Conservation (phyloP, 2,329 filamentous ascomycete species). For the Cladosporium sp. region DNA sequence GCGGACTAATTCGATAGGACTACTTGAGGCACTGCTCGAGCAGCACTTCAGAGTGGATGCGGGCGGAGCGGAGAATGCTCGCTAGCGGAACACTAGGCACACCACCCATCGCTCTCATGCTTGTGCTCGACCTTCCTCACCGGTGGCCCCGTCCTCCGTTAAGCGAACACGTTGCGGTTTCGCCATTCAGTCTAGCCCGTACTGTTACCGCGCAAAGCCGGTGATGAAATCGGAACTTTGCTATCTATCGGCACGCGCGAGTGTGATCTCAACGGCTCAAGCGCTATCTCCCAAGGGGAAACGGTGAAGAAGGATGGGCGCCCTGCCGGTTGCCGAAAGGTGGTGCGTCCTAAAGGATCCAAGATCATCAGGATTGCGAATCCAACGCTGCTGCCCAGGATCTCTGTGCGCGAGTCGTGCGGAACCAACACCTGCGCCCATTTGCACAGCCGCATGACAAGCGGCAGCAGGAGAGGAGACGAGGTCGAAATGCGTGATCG, state of each 20-base stretch:
- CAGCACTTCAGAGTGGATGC: neutral
- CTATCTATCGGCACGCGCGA: too few relatives aligned
- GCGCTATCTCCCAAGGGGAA: too few relatives aligned
- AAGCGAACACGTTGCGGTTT: neutral
- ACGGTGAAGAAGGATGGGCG: neutral
- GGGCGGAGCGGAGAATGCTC: neutral
- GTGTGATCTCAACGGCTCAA: too few relatives aligned
- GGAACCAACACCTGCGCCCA: neutral
- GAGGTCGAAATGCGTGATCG: neutral
- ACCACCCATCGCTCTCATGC: neutral
- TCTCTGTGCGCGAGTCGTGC: conserved; percentile 1
- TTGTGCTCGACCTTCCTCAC: neutral
- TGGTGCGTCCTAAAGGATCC: too few relatives aligned
- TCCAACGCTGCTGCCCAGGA: neutral
- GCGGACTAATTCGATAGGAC: neutral
- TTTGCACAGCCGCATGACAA: neutral
- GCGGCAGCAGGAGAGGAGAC: neutral
- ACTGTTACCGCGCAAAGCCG: too few relatives aligned
- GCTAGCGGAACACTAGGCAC: too few relatives aligned
- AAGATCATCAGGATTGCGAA: neutral
- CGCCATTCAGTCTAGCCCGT: neutral
- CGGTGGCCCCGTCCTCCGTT: neutral
- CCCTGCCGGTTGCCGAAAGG: neutral
- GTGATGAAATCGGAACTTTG: too few relatives aligned
- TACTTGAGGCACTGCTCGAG: neutral